Base-by-base conservation (phyloP, 2,329 filamentous ascomycete species). In the Microsporum audouinii region DNA sequence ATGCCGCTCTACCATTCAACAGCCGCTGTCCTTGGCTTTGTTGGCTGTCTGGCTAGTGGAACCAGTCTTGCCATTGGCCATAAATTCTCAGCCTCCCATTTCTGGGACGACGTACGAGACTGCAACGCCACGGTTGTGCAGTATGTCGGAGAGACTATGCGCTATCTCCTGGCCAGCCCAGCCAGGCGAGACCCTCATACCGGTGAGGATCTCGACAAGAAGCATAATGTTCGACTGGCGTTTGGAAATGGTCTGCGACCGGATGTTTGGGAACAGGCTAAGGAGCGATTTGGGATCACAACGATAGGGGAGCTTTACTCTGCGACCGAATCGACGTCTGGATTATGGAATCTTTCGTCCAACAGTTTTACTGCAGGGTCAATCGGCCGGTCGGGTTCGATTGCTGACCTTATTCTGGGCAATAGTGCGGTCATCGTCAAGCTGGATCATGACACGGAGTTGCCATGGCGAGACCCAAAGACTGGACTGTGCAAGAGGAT, bases 1-100 rank as follows among this genome's bases (percentile, higher is more conserved):
- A 95, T 96, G 89, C 91, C 91, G 0, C 79, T 96, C 5, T 95
- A 96, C 70, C 91, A 96, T 76, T 87, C 87, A 45, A 89, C 90
- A 0, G 91, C 88, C 10, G 77, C 83, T 3, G 67, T 94, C 5
- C 79, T 95, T 49, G 88, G 86, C 29, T 82, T 91, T 61, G 73
- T 80, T 56, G 78, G 83, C 55, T 80, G 82, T 29, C 72, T 94
- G 36, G 71, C 80, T 60, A 73, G 75, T 0, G 87, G 86, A 47
- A 81, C 79, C 41, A 88, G 89, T 0, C 76, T 91, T 58, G 82
- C 88, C 31, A 75, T 95, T 14, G 88, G 88, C 55, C 84, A 83
- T 66, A 88, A 87, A 67, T 95, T 95, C 76, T 91, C 88, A 1
- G 88, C 87, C 1, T 82, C 81, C 63, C 83, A 79, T 0, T 94